Percentiles rank a stretch among this genome's conserved stretches.
Conservation (phyloP, 495 filamentous ascomycete species). For the Penicillium canariense region DNA sequence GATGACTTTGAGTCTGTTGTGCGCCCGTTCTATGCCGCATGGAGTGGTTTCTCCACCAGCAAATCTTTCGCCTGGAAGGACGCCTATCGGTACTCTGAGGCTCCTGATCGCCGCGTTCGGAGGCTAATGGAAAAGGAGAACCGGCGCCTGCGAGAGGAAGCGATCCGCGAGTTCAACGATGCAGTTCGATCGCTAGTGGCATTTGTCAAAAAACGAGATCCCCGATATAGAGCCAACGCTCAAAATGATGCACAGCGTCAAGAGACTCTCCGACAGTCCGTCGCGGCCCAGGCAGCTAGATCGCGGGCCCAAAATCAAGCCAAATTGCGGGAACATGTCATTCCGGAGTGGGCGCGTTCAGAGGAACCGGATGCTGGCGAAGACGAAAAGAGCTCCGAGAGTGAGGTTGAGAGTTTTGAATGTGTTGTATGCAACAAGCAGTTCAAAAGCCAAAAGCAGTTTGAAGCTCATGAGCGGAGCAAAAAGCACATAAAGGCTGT, state of each 20-base stretch:
- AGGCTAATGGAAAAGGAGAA: conserved; percentile 96
- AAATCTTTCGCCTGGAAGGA: conserved; percentile 93
- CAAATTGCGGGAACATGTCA: conserved; percentile 60
- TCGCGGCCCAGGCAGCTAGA: conserved; percentile 79
- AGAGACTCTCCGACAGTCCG: conserved; percentile 71
- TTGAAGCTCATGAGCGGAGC: conserved; percentile 89
- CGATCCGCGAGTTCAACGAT: conserved; percentile 86
- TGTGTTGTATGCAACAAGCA: conserved; percentile 89
- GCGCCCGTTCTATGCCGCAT: conserved; percentile 76
- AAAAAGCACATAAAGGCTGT: conserved; percentile 91
- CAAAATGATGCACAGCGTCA: conserved; percentile 80
- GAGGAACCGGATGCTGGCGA: conserved; percentile 49
- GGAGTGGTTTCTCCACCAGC: conserved; percentile 77
- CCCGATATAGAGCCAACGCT: conserved; percentile 65
- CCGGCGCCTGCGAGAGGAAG: conserved; percentile 76
- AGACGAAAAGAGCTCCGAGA: conserved; percentile 55
- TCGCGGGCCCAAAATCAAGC: conserved; percentile 78
- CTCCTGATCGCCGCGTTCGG: conserved; percentile 79
- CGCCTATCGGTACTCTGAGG: conserved; percentile 73
- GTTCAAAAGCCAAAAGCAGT: conserved; percentile 93
- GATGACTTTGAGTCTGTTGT: conserved; percentile 70
- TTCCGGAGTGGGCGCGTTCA: conserved; percentile 77
- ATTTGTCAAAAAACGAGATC: conserved; percentile 92
- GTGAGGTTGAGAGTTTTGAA: conserved; percentile 64
- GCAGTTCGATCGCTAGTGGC: conserved; percentile 82